Conservation (phyloP, 1,139 yeast species). For the Pneumocystis murina region DNA sequence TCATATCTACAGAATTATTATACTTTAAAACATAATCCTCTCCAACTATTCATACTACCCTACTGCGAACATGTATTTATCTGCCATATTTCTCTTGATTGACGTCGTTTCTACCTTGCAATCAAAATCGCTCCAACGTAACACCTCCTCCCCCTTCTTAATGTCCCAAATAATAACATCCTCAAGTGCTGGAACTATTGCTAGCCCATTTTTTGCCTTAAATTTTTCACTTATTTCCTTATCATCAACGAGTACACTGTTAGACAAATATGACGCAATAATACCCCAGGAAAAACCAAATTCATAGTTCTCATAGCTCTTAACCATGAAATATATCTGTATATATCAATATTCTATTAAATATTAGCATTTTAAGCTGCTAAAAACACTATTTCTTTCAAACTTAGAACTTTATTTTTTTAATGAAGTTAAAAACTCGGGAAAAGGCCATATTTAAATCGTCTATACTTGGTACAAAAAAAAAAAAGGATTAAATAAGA, state of each 20-base stretch:
- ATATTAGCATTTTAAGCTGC: background rate
- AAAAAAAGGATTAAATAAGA: background rate
- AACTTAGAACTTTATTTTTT: background rate
- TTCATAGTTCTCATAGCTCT: background rate
- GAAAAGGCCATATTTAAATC: background rate
- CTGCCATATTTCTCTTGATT: slow-evolving; percentile 17
- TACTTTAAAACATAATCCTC: background rate
- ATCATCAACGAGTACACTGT: background rate
- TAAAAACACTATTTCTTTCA: background rate
- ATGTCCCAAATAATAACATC: slow-evolving; percentile 81
- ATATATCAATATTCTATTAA: background rate
- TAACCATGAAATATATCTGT: background rate
- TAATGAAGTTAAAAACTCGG: background rate
- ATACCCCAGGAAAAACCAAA: background rate
- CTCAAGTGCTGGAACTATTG: slow-evolving; percentile 71
- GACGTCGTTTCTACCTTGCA: slow-evolving; percentile 16
- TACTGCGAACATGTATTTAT: slow-evolving; percentile 61
- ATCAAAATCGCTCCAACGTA: slow-evolving; percentile 16
- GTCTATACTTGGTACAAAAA: background rate
- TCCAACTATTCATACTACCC: slow-evolving; percentile 29
- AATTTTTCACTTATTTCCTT: background rate
- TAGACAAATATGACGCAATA: background rate
- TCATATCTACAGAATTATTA: slow-evolving; percentile 27
- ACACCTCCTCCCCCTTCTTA: slow-evolving; percentile 55
- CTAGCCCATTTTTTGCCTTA: slow-evolving; percentile 36